phyloP scores from a whole-genome alignment of 495 filamentous ascomycete genomes.

The Lasiosphaeria hispida region DNA sequence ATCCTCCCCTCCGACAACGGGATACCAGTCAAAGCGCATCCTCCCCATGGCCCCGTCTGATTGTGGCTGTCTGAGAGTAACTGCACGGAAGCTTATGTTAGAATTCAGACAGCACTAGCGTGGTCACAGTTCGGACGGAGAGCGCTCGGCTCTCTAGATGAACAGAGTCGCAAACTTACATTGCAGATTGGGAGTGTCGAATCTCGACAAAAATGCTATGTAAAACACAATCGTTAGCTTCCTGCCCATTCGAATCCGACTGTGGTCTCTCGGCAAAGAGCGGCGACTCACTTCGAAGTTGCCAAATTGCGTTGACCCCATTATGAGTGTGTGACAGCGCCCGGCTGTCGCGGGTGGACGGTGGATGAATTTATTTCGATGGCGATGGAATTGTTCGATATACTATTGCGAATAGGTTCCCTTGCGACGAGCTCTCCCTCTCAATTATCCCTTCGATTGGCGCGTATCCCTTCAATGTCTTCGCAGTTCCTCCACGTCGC shows the following conservation, averaged over 20 bases:
- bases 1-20: constrained; percentile 57
- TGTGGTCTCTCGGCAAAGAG: background rate
- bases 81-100: constrained; percentile 23
- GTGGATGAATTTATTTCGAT: constrained; percentile 1
- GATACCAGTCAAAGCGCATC: constrained; percentile 74
- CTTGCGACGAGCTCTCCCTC: background rate
- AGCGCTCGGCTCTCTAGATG: too few relatives aligned
- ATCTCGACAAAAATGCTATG: constrained; percentile 90
- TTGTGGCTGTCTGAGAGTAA: constrained; percentile 43
- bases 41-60: constrained; percentile 53
- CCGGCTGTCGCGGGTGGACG: constrained; percentile 17
- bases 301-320: constrained; percentile 75
- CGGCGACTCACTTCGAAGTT: constrained; percentile 75
- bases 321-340: constrained; percentile 40
- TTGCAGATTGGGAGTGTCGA: constrained; percentile 95
- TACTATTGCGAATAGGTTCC: background rate
- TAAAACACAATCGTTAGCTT: constrained; percentile 22
- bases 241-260: background rate
- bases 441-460: background rate
- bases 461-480: constrained; percentile 5
- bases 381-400: background rate
- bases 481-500: background rate
- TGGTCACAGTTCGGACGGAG: background rate
- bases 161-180: constrained; percentile 55
- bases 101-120: background rate